These are phyloP conservation scores for Avicennia marina DNA, from an alignment of 257 asterid species.

Conservation along the genomic window DNA sequence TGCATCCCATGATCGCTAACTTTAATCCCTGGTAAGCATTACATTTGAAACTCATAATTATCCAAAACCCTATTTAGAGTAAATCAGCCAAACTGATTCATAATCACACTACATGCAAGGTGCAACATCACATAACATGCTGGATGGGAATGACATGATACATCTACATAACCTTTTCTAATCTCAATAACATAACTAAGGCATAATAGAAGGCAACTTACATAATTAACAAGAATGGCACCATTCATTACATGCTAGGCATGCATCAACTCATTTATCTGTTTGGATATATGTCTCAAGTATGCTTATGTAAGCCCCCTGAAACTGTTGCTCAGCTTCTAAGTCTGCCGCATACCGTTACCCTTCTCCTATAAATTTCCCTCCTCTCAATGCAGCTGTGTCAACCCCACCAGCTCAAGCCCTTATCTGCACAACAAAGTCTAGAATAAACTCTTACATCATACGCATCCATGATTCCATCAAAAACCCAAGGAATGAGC, in stretches of 20 bases:
- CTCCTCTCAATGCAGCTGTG: neutral
- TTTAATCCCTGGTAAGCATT: neutral
- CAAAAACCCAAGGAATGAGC: constrained; percentile 11
- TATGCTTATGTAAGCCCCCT: too few relatives aligned
- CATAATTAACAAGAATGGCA: neutral
- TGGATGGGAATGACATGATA: too few relatives aligned
- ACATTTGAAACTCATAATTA: neutral
- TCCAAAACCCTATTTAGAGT: neutral
- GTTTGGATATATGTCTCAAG: too few relatives aligned
- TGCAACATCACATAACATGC: too few relatives aligned
- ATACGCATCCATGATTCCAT: neutral
- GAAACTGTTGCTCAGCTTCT: neutral
- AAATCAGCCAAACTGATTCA: neutral
- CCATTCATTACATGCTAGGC: neutral
- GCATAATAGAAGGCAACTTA: neutral
- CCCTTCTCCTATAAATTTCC: neutral
- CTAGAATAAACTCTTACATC: neutral
- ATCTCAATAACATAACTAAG: too few relatives aligned
- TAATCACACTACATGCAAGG: too few relatives aligned
- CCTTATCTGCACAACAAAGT: neutral
- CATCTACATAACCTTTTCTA: too few relatives aligned
- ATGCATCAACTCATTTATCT: too few relatives aligned
- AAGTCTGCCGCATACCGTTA: neutral
- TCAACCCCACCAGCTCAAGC: neutral
- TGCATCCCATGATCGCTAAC: neutral